Evolutionary conservation across 352 stramenopile species (phyloP), one percentile per base, ranked within the genome.

Genomic region (Pythium periplocum): DNA sequence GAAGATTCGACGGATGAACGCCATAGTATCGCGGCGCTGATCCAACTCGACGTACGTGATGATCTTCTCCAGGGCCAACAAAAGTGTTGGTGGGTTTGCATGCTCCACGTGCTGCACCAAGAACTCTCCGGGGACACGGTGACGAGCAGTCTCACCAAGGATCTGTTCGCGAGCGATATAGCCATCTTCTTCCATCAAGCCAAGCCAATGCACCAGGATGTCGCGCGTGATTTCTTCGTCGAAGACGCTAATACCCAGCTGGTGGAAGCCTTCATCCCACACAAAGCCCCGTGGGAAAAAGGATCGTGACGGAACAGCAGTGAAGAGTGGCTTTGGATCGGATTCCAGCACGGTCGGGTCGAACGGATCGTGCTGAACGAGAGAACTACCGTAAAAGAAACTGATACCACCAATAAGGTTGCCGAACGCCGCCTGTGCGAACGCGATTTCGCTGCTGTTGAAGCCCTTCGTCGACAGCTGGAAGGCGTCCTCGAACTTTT

Each of bases 181-280:
- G 9, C 92, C 93, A 44, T 87, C 70, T 1, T 78, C 62, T 44
- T 94, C 73, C 87, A 98, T 96, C 0, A 90, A 48, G 2, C 62
- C 64, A 38, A 98, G 56, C 93, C 93, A 98, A 57, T 96, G 85
- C 0, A 70, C 68, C 12, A 98, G 66, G 26, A 97, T 73, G 51
- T 97, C 81, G 11, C 69, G 68, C 6, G 79, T 79, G 41, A 97
- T 77, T 8, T 52, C 55, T 4, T 64, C 50, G 58, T 97, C 84
- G 59, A 93, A 97, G 2, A 71, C 53, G 3, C 58, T 65, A 40
- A 97, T 73, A 3, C 95, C 69, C 11, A 97, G 67, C 66, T 96
- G 84, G 57, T 98, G 93, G 62, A 98, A 98, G 10, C 93, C 91
- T 84, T 98, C 93, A 55, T 98, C 93, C 93, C 93, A 98, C 1